These are phyloP conservation scores for Sphagnum fallax DNA, from an alignment of 228 moss, liverwort and hornwort species.

Conservation along the genomic window DNA sequence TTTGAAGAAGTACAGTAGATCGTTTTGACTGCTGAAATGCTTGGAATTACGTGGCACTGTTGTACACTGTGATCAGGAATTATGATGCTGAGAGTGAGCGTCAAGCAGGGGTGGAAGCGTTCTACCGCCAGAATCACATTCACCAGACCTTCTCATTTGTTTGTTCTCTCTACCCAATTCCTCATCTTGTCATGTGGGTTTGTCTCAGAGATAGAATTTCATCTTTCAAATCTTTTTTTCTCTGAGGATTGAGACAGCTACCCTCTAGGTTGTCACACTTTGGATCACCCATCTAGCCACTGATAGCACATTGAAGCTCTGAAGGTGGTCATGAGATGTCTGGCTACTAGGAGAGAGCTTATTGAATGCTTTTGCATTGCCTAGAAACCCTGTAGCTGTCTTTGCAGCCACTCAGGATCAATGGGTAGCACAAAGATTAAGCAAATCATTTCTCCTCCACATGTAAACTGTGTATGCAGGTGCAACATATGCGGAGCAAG, in stretches of 20 bases:
- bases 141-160: conserved; percentile 57
- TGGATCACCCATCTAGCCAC: not conserved
- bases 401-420: not conserved
- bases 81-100: conserved; percentile 41
- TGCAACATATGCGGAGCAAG: conserved; percentile 46
- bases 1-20: not conserved
- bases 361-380: not conserved
- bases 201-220: not conserved
- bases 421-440: too few relatives aligned
- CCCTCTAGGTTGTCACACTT: not conserved
- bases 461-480: conserved; percentile 16
- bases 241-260: too few relatives aligned
- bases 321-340: not conserved
- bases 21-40: not conserved
- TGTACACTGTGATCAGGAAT: conserved; percentile 20
- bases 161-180: conserved; percentile 2
- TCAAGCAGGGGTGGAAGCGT: conserved; percentile 42
- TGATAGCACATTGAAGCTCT: not conserved
- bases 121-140: conserved; percentile 50
- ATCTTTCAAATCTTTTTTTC: not conserved
- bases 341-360: too few relatives aligned
- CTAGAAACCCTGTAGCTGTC: not conserved
- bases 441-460: too few relatives aligned
- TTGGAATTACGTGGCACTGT: not conserved
- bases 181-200: not conserved